These are phyloP conservation scores for Brettanomyces nanus DNA, from an alignment of 805 yeast species.

Conservation along the genomic window DNA sequence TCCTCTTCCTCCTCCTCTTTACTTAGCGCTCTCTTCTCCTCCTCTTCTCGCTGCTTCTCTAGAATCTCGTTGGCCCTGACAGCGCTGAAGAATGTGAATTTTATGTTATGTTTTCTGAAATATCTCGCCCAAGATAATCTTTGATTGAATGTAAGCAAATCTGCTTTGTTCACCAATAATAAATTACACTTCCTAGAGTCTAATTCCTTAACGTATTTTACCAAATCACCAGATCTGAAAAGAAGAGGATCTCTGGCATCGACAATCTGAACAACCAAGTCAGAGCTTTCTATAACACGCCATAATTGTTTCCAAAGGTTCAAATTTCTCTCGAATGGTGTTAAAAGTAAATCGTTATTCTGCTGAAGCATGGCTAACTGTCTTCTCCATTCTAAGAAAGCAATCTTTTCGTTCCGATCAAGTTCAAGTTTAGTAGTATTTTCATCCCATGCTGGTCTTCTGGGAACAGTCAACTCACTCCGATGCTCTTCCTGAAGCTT, in stretches of 20 bases:
- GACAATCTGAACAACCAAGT: conserved; percentile 90
- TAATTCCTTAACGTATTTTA: conserved; percentile 69
- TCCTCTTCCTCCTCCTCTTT: conserved; percentile 11
- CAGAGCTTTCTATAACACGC: conserved; percentile 95
- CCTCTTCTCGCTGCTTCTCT: conserved; percentile 50
- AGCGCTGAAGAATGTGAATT: conserved; percentile 91
- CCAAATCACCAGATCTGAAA: conserved; percentile 81
- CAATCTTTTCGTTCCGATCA: conserved; percentile 80
- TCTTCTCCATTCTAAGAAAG: conserved; percentile 93
- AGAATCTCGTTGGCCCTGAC: conserved; percentile 69
- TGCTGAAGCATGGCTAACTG: conserved; percentile 80
- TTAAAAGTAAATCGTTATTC: conserved; percentile 72
- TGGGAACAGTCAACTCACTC: conserved; percentile 71
- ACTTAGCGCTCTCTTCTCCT: conserved; percentile 5
- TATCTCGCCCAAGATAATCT: conserved; percentile 83
- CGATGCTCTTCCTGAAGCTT: conserved; percentile 61
- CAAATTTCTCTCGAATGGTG: conserved; percentile 94
- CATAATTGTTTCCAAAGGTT: conserved; percentile 98
- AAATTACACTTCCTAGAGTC: conserved; percentile 72
- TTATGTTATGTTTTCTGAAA: conserved; percentile 59
- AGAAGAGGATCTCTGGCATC: conserved; percentile 93
- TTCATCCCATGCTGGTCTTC: conserved; percentile 83
- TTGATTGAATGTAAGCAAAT: conserved; percentile 69
- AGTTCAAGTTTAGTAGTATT: conserved; percentile 66
- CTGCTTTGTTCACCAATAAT: conserved; percentile 88